These are phyloP conservation scores for Wallacemonas sp. DNA, from an alignment of 208 protist species.

Conservation along the genomic window DNA sequence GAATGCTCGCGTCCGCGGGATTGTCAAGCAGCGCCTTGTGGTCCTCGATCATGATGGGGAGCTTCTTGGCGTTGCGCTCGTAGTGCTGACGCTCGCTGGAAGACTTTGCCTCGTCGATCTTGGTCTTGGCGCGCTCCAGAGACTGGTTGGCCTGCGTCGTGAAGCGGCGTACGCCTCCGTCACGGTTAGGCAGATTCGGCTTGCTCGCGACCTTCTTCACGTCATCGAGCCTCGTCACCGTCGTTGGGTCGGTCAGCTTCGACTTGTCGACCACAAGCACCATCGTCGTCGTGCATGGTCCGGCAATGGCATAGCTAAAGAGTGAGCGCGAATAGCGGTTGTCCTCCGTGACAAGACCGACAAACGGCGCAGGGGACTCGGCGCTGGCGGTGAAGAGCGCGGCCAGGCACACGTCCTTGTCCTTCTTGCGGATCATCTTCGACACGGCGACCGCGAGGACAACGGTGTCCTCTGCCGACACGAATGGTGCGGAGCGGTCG, in stretches of 20 bases:
- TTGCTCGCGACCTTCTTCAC: slow-evolving; percentile 33
- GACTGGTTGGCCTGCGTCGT: slow-evolving; percentile 40
- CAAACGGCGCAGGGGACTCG: slow-evolving; percentile 19
- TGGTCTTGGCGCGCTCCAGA: slow-evolving; percentile 17
- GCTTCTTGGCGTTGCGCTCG: slow-evolving; percentile 15
- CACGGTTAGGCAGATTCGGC: slow-evolving; percentile 40
- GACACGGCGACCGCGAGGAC: slow-evolving; percentile 41
- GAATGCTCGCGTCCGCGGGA: slow-evolving; percentile 17
- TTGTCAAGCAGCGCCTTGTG: slow-evolving; percentile 19
- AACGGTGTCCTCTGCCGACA: slow-evolving; percentile 22
- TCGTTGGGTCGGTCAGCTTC: slow-evolving; percentile 9
- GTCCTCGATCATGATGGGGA: slow-evolving; percentile 30
- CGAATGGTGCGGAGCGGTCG: slow-evolving; percentile 8
- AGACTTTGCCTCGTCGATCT: slow-evolving; percentile 15
- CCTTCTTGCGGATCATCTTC: slow-evolving; percentile 31
- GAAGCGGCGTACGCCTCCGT: slow-evolving; percentile 45
- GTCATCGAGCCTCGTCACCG: slow-evolving; percentile 16
- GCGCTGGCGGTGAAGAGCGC: slow-evolving; percentile 34
- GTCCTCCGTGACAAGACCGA: slow-evolving; percentile 28
- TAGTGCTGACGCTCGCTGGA: slow-evolving; percentile 16
- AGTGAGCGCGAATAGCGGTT: slow-evolving; percentile 44
- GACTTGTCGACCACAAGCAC: slow-evolving; percentile 35
- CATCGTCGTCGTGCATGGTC: slow-evolving; percentile 39
- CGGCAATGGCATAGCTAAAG: slow-evolving; percentile 52
- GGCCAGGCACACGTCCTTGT: slow-evolving; percentile 43